phyloP scores from a whole-genome alignment of 441 rosid genomes.

The Viola pubescens region DNA sequence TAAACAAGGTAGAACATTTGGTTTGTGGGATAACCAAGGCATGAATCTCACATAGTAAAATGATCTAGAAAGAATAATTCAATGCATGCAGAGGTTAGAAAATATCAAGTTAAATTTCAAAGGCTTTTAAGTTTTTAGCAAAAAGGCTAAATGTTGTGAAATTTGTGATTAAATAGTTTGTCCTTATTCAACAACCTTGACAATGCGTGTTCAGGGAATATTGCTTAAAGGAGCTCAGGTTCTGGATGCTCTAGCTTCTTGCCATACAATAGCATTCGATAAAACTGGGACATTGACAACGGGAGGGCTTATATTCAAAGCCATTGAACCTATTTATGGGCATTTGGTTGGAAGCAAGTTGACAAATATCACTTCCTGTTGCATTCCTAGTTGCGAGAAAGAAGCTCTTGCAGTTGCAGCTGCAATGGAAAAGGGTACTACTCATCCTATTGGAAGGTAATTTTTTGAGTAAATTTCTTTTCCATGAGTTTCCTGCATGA shows the following conservation, averaged over 20 bases:
- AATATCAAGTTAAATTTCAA: too few relatives aligned
- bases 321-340: slow-evolving; percentile 88
- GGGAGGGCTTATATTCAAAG: slow-evolving; percentile 84
- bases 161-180: too few relatives aligned
- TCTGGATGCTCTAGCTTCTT: slow-evolving; percentile 82
- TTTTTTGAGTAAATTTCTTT: not conserved
- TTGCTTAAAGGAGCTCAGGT: slow-evolving; percentile 89
- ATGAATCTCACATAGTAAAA: not conserved
- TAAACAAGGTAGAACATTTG: slow-evolving; percentile 1
- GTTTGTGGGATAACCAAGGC: not conserved
- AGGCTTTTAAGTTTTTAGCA: not conserved
- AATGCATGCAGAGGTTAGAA: not conserved
- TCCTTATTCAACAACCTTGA: not conserved
- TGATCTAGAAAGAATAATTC: not conserved
- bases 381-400: slow-evolving; percentile 74
- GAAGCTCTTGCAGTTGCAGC: slow-evolving; percentile 97
- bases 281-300: slow-evolving; percentile 95
- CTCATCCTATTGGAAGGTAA: slow-evolving; percentile 97
- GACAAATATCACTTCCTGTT: slow-evolving; percentile 40
- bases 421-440: slow-evolving; percentile 97
- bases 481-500: not conserved
- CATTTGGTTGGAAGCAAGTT: slow-evolving; percentile 32
- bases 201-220: slow-evolving; percentile 53
- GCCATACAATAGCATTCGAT: slow-evolving; percentile 85
- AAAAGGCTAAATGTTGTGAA: not conserved